Conservation (phyloP, 169 alveolate species). For the Plasmodium sp. region DNA sequence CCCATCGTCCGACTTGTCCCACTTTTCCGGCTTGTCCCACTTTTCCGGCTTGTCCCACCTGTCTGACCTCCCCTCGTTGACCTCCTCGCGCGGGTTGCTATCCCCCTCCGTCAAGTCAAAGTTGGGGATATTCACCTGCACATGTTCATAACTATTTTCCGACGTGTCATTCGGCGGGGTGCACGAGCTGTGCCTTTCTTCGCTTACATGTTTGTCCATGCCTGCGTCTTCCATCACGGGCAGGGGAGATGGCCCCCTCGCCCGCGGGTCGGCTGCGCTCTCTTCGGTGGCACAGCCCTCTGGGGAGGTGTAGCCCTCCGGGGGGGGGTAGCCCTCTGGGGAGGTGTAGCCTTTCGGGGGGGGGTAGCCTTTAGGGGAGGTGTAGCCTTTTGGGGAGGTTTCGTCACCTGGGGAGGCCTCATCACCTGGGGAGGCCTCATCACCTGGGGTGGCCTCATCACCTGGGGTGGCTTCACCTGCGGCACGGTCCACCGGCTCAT, state of each 20-base stretch:
- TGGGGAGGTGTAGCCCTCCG: neutral
- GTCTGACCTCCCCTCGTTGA: slow-evolving; percentile 19
- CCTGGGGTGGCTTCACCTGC: neutral
- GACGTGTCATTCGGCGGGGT: neutral
- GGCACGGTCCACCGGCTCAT: neutral
- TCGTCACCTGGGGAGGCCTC: no score
- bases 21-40: neutral
- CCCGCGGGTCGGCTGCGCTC: neutral
- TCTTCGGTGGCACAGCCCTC: neutral
- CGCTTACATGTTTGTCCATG: neutral
- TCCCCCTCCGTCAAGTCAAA: neutral
- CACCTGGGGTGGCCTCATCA: no score
- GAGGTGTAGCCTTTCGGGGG: no score
- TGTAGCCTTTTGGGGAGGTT: no score
- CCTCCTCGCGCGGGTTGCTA: slow-evolving; percentile 1
- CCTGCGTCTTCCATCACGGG: neutral
- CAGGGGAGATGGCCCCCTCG: neutral
- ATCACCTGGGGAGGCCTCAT: no score
- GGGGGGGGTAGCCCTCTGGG: no score
- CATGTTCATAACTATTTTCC: neutral
- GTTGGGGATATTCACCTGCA: neutral
- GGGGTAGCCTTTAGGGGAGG: no score
- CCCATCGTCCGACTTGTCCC: slow-evolving; percentile 4
- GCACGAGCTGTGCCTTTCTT: neutral
- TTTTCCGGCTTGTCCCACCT: neutral